phyloP scores from a whole-genome alignment of 2,329 filamentous ascomycete genomes.

The Fusarium goolgardi region DNA sequence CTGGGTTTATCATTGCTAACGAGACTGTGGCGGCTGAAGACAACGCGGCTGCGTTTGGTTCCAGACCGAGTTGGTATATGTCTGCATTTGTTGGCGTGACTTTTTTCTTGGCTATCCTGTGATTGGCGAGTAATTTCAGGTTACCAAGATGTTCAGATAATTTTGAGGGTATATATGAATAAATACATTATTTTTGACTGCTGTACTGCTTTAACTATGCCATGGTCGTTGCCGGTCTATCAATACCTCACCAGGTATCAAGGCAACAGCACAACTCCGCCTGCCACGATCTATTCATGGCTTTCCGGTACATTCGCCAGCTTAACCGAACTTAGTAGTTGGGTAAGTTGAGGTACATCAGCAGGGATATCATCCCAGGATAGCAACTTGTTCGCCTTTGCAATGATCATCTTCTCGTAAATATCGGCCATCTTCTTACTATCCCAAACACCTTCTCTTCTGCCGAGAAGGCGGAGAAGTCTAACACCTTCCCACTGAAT shows the following conservation, averaged over 20 bases:
- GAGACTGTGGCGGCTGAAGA: conserved; percentile 17
- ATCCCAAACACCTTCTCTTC: conserved; percentile 30
- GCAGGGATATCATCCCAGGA: conserved; percentile 14
- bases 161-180: not conserved
- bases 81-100: conserved; percentile 3
- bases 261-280: not conserved
- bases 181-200: not conserved
- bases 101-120: conserved; percentile 5
- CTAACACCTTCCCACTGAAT: conserved; percentile 22
- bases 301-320: not conserved
- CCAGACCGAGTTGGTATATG: conserved; percentile 5
- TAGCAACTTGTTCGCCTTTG: not conserved
- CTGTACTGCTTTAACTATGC: not conserved
- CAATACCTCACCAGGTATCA: not conserved
- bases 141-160: not conserved
- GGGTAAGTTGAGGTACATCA: conserved; percentile 14
- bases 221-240: too few relatives aligned
- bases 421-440: conserved; percentile 23
- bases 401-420: conserved; percentile 19
- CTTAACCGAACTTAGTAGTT: conserved; percentile 3
- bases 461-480: not conserved
- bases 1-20: conserved; percentile 44
- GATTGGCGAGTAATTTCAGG: not conserved
- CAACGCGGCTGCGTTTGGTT: not conserved
- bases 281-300: too few relatives aligned